Evolutionary conservation across 169 alveolate genomes (phyloP).

Genomic region (Plasmodium malariae): DNA sequence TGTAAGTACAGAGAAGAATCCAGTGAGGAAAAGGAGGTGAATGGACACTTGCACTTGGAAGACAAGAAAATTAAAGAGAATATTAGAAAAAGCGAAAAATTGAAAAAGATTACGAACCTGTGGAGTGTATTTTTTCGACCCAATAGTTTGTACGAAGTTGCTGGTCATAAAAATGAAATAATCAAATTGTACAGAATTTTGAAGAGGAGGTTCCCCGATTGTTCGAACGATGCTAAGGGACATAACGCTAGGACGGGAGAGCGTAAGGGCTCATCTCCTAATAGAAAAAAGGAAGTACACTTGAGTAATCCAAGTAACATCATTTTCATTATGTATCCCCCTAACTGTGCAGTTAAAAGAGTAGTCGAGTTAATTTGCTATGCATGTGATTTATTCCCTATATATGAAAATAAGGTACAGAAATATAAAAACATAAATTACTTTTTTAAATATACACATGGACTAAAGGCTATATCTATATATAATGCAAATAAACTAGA

Average conservation of each 20-base stretch:
- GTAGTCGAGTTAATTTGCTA: slow-evolving; percentile 49
- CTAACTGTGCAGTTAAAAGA: slow-evolving; percentile 59
- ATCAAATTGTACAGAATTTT: slow-evolving; percentile 35
- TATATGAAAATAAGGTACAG: slow-evolving; percentile 56
- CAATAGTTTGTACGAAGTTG: slow-evolving; percentile 55
- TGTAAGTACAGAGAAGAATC: background rate
- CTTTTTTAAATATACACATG: slow-evolving; percentile 70
- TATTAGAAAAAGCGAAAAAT: slow-evolving; percentile 33
- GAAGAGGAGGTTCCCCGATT: slow-evolving; percentile 16
- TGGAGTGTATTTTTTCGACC: slow-evolving; percentile 67
- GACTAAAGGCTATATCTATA: slow-evolving; percentile 62
- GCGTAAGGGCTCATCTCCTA: background rate
- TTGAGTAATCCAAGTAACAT: background rate
- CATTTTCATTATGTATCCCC: slow-evolving; percentile 46
- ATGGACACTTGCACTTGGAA: background rate
- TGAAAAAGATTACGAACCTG: slow-evolving; percentile 15
- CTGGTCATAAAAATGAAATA: slow-evolving; percentile 68
- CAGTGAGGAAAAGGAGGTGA: slow-evolving; percentile 14
- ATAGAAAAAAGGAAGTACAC: background rate
- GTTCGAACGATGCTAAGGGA: background rate
- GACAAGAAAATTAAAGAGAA: slow-evolving; percentile 18
- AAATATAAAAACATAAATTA: slow-evolving; percentile 64
- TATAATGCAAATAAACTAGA: slow-evolving; percentile 57
- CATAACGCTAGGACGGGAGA: background rate
- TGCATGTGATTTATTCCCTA: slow-evolving; percentile 63